These are phyloP conservation scores for Suillus subaureus DNA, from an alignment of 768 basidiomycete genomes.

Conservation along the genomic window DNA sequence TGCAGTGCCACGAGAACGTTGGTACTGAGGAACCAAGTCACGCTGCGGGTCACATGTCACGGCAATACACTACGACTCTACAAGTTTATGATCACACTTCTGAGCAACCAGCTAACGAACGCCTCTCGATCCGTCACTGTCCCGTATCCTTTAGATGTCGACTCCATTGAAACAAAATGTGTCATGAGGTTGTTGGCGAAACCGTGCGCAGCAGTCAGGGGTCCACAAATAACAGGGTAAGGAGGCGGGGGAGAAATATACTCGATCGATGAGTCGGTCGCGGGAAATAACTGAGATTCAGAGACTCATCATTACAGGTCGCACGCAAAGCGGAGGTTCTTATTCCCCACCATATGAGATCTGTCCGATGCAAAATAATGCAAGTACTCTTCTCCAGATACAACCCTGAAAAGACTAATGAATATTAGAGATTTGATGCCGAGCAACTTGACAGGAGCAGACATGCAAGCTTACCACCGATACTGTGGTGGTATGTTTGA, in stretches of 20 bases:
- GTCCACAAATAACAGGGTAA: slow-evolving; percentile 53
- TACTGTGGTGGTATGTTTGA: slow-evolving; percentile 35
- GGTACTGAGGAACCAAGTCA: not conserved
- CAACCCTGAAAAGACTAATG: slow-evolving; percentile 62
- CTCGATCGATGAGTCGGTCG: slow-evolving; percentile 11
- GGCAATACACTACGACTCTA: not conserved
- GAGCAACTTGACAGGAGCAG: slow-evolving; percentile 10
- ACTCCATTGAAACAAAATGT: slow-evolving; percentile 55
- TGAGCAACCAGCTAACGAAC: slow-evolving; percentile 27
- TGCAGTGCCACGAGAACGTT: not conserved
- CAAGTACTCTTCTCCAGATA: slow-evolving; percentile 53
- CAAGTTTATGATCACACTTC: slow-evolving; percentile 1
- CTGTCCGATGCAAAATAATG: slow-evolving; percentile 72
- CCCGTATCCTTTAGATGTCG: slow-evolving; percentile 39
- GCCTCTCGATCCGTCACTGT: slow-evolving; percentile 38
- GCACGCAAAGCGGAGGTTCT: slow-evolving; percentile 16
- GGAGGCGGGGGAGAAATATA: slow-evolving; percentile 51
- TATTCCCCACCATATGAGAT: slow-evolving; percentile 66
- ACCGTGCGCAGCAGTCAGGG: slow-evolving; percentile 38
- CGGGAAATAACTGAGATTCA: slow-evolving; percentile 9
- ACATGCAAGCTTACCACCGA: slow-evolving; percentile 43
- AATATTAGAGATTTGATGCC: slow-evolving; percentile 9
- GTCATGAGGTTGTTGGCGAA: slow-evolving; percentile 57
- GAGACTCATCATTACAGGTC: slow-evolving; percentile 3
- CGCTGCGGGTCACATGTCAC: slow-evolving; percentile 6